Evolutionary conservation across 2,329 filamentous ascomycete genomes (phyloP), one percentile per base, ranked within the genome.

Genomic region (Colletotrichum eremochloae): DNA sequence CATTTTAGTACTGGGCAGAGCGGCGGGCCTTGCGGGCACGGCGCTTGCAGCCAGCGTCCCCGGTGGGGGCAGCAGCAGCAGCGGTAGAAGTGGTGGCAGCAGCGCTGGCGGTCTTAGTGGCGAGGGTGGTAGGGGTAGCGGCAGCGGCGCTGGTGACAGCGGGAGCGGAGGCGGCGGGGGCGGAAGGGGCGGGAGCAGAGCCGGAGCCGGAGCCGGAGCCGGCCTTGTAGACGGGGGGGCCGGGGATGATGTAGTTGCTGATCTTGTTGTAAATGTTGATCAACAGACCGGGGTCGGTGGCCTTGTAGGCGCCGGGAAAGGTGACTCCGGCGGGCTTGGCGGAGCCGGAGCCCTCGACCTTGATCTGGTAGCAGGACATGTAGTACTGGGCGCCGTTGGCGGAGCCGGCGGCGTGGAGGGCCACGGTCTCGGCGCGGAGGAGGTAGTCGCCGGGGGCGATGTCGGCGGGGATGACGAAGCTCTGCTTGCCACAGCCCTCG

Each of bases 361-460:
- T 75, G 55, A 78, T 40, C 58, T 78, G 77, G 71, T 76, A 78
- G 74, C 76, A 78, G n/a, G 74, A 74, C 75, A 78, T 77, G 72
- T 82, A 81, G 66, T 84, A 78, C 74, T 85, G 83, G 18, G 83
- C 83, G 29, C 81, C 82, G 44, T 78, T 76, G 62, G 77, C 78
- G 74, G 78, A 80, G 42, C 74, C 70, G 53, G 81, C 82, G 9
- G 77, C 78, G 80, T 89, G 87, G 8, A 89, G 84, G 46, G 86
- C 87, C 71, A 89, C 85, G 72, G 87, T 81, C 80, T 89, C 87
- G 75, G 87, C 85, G 65, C 87, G 84, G 48, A 88, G 81, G 60
- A 89, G 84, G 77, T 89, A 89, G 76, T 87, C 84, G 52, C 88
- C 88, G 7, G 84, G 76, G 29, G 82, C 83, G 53, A 89, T 81